phyloP scores from a whole-genome alignment of 176 grass and related monocot species.

The Oryza meridionalis region DNA sequence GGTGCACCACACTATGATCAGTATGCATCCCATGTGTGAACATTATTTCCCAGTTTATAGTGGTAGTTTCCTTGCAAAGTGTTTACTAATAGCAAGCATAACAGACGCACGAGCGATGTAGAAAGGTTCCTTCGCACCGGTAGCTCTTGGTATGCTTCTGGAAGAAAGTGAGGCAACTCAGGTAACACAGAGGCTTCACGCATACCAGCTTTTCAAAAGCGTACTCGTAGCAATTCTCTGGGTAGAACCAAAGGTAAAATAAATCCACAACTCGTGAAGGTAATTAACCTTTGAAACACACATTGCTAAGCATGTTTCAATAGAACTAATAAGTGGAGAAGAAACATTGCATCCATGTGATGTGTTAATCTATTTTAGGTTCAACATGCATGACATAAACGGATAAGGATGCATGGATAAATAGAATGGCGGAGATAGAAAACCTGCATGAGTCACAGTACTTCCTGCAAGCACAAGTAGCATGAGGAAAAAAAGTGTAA shows the following conservation, averaged over 20 bases:
- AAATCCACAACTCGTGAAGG: neutral
- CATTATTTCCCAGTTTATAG: neutral
- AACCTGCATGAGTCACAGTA: neutral
- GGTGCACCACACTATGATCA: neutral
- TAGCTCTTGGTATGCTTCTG: neutral
- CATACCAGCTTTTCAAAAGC: neutral
- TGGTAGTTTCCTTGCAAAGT: neutral
- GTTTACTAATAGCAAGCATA: neutral
- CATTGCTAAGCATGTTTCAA: neutral
- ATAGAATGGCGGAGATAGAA: neutral
- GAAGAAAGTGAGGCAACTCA: neutral
- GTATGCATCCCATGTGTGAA: neutral
- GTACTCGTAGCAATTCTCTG: neutral
- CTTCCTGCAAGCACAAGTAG: neutral
- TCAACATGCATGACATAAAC: neutral
- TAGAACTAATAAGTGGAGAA: neutral
- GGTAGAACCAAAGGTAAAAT: neutral
- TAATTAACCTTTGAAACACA: neutral
- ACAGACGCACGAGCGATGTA: neutral
- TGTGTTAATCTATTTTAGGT: neutral
- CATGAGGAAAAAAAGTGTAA: neutral
- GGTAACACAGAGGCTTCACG: neutral
- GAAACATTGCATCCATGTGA: neutral
- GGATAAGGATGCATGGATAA: no score
- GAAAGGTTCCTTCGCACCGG: neutral